These are phyloP conservation scores for Chrysanthemum makinoi DNA, from an alignment of 129 eudicot species.

Conservation along the genomic window DNA sequence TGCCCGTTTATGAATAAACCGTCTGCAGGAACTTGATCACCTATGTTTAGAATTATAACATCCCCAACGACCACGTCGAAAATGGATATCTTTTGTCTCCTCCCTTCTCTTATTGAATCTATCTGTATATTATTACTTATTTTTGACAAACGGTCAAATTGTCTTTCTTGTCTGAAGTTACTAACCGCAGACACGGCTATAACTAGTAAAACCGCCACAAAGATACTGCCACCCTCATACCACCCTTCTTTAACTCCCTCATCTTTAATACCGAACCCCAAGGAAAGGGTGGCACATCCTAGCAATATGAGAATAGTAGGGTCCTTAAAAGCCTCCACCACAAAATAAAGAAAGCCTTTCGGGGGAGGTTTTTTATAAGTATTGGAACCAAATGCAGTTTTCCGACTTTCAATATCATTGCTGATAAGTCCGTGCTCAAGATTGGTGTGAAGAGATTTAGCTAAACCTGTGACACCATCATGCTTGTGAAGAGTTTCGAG, in stretches of 20 bases:
- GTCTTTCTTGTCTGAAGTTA: conserved; percentile 59
- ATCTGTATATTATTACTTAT: conserved; percentile 47
- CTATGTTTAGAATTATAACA: conserved; percentile 41
- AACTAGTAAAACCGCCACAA: conserved; percentile 55
- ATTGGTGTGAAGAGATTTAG: conserved; percentile 9
- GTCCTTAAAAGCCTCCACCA: conserved; percentile 52
- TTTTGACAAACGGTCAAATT: conserved; percentile 57
- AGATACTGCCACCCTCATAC: conserved; percentile 69
- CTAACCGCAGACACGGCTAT: conserved; percentile 55
- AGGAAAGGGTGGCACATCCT: conserved; percentile 48
- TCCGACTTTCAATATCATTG: conserved; percentile 14
- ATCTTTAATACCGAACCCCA: conserved; percentile 52
- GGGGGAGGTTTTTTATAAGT: conserved; percentile 31
- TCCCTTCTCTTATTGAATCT: conserved; percentile 44
- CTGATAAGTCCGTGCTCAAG: conserved; percentile 1
- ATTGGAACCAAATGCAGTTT: conserved; percentile 12
- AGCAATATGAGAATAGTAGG: conserved; percentile 48
- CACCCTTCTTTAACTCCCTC: conserved; percentile 53
- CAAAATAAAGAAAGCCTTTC: conserved; percentile 41
- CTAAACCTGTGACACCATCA: conserved; percentile 7
- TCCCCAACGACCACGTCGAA: conserved; percentile 49
- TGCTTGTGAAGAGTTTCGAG: not conserved
- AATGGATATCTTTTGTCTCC: conserved; percentile 46
- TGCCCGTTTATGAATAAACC: conserved; percentile 61
- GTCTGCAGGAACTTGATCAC: conserved; percentile 68